These are phyloP conservation scores for Bisporella sp. DNA, from an alignment of 2,329 filamentous ascomycete genomes.

Conservation along the genomic window DNA sequence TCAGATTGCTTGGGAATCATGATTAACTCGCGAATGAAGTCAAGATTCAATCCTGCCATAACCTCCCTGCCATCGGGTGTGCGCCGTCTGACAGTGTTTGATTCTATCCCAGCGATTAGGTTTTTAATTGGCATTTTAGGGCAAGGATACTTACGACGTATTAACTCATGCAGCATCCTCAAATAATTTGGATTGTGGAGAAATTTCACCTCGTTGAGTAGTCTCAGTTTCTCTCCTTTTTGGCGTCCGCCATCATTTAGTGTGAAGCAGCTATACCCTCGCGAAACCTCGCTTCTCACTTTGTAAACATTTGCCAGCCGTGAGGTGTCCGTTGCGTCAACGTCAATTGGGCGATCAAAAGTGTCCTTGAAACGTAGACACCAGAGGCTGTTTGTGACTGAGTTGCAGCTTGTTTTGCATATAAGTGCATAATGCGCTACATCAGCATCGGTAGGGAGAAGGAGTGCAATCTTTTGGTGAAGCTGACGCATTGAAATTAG, in stretches of 20 bases:
- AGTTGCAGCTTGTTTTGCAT: slow-evolving; percentile 32
- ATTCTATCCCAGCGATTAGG: slow-evolving; percentile 15
- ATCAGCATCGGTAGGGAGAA: slow-evolving; percentile 32
- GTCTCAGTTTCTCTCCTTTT: neutral
- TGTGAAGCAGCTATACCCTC: slow-evolving; percentile 16
- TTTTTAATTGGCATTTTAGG: slow-evolving; percentile 11
- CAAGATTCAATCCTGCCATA: slow-evolving; percentile 23
- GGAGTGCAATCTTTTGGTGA: slow-evolving; percentile 22
- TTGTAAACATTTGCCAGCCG: slow-evolving; percentile 25
- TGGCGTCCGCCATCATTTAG: too few species aligned
- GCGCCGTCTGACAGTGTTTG: slow-evolving; percentile 12
- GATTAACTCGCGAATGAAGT: slow-evolving; percentile 13
- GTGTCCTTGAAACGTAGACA: slow-evolving; percentile 32
- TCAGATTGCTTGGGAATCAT: too few species aligned
- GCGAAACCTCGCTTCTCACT: slow-evolving; percentile 29
- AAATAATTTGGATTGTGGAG: slow-evolving; percentile 29
- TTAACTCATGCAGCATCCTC: slow-evolving; percentile 33
- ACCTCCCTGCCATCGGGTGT: slow-evolving; percentile 22
- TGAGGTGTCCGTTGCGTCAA: slow-evolving; percentile 16
- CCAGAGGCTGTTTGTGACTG: slow-evolving; percentile 40
- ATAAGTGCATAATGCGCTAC: slow-evolving; percentile 32
- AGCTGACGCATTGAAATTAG: slow-evolving; percentile 13
- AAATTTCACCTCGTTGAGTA: slow-evolving; percentile 9
- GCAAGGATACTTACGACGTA: slow-evolving; percentile 30
- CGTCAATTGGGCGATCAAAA: slow-evolving; percentile 31